Percentiles rank a stretch among this genome's conserved stretches.
Evolutionary conservation across 1,284 basidiomycete species (phyloP).

Genomic region (Pascua sp.): DNA sequence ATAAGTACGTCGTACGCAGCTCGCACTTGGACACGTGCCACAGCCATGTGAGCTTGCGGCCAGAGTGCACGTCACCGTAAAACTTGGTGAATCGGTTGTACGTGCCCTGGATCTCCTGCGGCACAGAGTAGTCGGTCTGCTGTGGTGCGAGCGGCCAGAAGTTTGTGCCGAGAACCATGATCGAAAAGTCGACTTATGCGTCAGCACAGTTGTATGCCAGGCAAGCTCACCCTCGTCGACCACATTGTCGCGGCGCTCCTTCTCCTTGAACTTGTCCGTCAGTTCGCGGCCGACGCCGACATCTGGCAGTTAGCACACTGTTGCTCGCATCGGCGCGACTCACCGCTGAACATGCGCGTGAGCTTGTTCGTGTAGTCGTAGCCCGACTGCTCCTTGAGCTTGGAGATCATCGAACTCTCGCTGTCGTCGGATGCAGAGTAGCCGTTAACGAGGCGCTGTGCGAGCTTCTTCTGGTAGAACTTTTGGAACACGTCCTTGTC

Average conservation of each 20-base stretch:
- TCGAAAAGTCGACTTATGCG: slow-evolving; percentile 72
- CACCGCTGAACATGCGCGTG: slow-evolving; percentile 95
- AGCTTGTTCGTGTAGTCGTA: slow-evolving; percentile 99
- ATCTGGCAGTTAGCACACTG: slow-evolving; percentile 55
- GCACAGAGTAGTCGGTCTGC: slow-evolving; percentile 81
- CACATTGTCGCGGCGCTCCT: slow-evolving; percentile 69
- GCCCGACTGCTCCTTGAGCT: slow-evolving; percentile 95
- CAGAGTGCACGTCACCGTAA: slow-evolving; percentile 72
- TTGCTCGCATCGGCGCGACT: slow-evolving; percentile 23
- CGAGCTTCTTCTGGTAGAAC: slow-evolving; percentile 96
- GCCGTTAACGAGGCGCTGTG: slow-evolving; percentile 87
- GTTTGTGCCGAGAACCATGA: slow-evolving; percentile 92
- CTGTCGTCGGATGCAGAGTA: slow-evolving; percentile 94
- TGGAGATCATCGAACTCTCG: slow-evolving; percentile 97
- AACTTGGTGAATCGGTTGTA: slow-evolving; percentile 91
- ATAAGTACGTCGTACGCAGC: slow-evolving; percentile 84
- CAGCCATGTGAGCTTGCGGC: slow-evolving; percentile 93
- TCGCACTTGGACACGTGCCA: slow-evolving; percentile 99
- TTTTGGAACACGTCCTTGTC: slow-evolving; percentile 99
- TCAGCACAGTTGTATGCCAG: neutral
- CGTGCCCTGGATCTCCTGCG: slow-evolving; percentile 76
- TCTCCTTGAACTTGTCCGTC: slow-evolving; percentile 93
- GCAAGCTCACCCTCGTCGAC: slow-evolving; percentile 50
- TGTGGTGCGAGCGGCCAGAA: slow-evolving; percentile 92
- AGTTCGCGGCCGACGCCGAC: slow-evolving; percentile 95